Evolutionary conservation across 108 stramenopile species (phyloP).

Genomic region (Nitzschia palea): DNA sequence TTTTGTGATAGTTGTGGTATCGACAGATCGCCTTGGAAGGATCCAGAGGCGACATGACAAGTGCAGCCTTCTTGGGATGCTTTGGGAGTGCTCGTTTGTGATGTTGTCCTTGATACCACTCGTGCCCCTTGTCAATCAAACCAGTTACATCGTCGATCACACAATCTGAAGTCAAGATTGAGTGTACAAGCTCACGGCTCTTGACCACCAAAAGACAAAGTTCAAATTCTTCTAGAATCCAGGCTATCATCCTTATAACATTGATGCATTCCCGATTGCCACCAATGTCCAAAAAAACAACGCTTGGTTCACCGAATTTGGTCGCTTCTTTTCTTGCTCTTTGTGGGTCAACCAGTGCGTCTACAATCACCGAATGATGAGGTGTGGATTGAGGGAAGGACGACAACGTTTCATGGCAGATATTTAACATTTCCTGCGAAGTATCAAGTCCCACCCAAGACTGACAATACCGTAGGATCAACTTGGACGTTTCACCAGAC

Average conservation of each 20-base stretch:
- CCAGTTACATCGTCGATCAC: constrained; percentile 16
- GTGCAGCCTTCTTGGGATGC: constrained; percentile 73
- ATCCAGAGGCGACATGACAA: constrained; percentile 59
- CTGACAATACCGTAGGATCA: constrained; percentile 24
- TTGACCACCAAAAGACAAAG: constrained; percentile 70
- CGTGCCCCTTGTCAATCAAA: constrained; percentile 12
- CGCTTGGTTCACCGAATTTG: constrained; percentile 28
- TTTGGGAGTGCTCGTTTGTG: constrained; percentile 18
- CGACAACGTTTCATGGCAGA: constrained; percentile 13
- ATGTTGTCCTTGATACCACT: constrained; percentile 27
- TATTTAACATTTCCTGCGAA: constrained; percentile 62
- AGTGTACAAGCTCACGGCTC: constrained; percentile 58
- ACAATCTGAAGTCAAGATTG: background rate
- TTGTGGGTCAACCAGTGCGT: constrained; percentile 68
- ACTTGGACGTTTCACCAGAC: constrained; percentile 55
- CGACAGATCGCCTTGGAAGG: constrained; percentile 73
- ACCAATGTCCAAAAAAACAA: constrained; percentile 82
- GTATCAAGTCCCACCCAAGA: constrained; percentile 80
- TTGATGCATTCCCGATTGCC: constrained; percentile 72
- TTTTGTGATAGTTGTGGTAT: constrained; percentile 80
- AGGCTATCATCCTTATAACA: constrained; percentile 66
- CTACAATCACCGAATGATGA: constrained; percentile 27
- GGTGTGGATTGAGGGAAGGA: background rate
- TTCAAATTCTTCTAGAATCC: constrained; percentile 54
- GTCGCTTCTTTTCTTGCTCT: constrained; percentile 40